Percentiles rank a stretch among this genome's conserved stretches.
These are phyloP conservation scores for Cyberlindnera petersonii DNA, from an alignment of 805 yeast genomes.

Conservation along the genomic window DNA sequence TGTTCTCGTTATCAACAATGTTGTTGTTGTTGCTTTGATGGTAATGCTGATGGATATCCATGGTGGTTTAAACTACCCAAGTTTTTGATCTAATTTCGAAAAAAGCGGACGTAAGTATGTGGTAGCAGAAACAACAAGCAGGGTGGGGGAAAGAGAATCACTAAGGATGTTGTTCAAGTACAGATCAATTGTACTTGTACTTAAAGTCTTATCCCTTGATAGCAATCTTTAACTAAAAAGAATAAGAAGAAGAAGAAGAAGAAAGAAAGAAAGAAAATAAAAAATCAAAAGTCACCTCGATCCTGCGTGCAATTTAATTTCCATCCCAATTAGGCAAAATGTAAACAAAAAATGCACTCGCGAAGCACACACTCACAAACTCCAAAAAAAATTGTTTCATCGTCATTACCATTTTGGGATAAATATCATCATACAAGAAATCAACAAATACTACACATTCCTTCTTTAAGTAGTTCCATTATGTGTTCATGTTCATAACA, in stretches of 20 bases:
- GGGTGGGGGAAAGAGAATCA: neutral
- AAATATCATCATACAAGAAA: too few species aligned
- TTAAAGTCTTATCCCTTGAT: too few species aligned
- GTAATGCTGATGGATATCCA: constrained; percentile 4
- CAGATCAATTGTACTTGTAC: too few species aligned
- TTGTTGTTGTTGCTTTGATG: too few species aligned
- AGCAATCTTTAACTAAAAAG: too few species aligned
- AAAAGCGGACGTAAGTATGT: too few species aligned
- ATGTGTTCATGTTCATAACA: neutral
- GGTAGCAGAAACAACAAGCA: too few species aligned
- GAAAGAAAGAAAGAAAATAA: neutral
- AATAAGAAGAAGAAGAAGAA: too few species aligned
- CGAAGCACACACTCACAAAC: neutral
- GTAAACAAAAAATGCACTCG: constrained; percentile 1
- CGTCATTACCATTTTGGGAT: too few species aligned
- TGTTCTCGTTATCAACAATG: constrained; percentile 23
- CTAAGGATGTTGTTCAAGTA: neutral
- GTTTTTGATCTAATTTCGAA: too few species aligned
- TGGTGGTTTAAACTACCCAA: too few species aligned
- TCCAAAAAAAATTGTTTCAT: too few species aligned
- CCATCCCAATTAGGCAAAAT: neutral
- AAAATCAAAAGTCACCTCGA: neutral
- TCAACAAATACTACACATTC: neutral
- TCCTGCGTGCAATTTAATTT: constrained; percentile 1
- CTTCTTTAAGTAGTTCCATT: neutral